Conservation (phyloP, 1,284 basidiomycete genomes). For the Ustilago xerochloae region DNA sequence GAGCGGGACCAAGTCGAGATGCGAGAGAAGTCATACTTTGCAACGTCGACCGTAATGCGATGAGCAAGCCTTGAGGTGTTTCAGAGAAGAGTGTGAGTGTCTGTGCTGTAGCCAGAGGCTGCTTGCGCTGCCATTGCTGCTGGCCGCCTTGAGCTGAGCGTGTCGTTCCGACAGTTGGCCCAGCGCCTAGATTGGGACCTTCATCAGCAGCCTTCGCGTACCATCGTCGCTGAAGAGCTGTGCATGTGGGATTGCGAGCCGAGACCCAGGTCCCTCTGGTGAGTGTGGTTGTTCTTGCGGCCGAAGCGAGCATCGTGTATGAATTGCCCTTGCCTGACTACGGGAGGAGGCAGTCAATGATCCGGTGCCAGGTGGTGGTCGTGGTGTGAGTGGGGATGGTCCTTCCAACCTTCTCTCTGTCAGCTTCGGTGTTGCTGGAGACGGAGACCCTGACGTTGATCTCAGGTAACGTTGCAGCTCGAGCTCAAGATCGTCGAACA, state of each 20-base stretch:
- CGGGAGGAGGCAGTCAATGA: neutral
- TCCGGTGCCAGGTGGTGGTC: neutral
- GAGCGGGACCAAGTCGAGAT: conserved; percentile 24
- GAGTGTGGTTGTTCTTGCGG: conserved; percentile 17
- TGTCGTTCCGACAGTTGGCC: neutral
- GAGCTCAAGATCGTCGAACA: neutral
- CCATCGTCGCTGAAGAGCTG: conserved; percentile 11
- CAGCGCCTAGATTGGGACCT: neutral
- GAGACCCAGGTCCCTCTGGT: neutral
- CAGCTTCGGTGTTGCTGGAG: neutral
- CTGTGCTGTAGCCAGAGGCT: conserved; percentile 52
- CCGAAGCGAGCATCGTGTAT: conserved; percentile 34
- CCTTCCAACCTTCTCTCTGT: neutral
- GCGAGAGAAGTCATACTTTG: conserved; percentile 43
- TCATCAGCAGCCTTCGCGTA: conserved; percentile 30
- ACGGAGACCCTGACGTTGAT: neutral
- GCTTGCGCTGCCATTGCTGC: conserved; percentile 48
- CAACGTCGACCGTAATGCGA: conserved; percentile 51
- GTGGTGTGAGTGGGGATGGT: no score
- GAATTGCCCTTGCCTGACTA: neutral
- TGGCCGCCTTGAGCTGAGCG: conserved; percentile 6
- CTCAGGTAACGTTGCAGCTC: neutral
- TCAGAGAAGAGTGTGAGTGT: conserved; percentile 55
- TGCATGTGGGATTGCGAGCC: neutral
- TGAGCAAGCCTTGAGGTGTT: conserved; percentile 45